A percentile compares a stretch with the other conserved stretches of the same genome.
phyloP scores from a whole-genome alignment of 768 basidiomycete genomes.

The Termitomyces sp. region DNA sequence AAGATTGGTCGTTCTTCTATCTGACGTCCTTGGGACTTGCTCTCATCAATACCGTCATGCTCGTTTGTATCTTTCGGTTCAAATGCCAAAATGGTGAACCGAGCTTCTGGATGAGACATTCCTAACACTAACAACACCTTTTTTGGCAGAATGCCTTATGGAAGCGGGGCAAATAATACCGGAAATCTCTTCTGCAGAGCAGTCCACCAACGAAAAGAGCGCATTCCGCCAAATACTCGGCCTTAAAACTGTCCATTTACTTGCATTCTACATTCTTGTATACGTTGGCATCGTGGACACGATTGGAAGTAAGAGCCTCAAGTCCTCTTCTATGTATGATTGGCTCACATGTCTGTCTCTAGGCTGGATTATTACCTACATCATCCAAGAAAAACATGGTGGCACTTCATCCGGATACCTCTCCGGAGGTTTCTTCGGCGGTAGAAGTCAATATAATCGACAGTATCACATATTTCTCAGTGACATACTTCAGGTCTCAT shows the following conservation, averaged over 20 bases:
- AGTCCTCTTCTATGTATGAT: background rate
- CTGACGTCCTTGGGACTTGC: constrained; percentile 64
- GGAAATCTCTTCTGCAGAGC: constrained; percentile 20
- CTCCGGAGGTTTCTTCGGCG: constrained; percentile 20
- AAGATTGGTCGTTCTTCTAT: constrained; percentile 75
- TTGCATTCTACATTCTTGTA: constrained; percentile 59
- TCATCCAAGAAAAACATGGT: constrained; percentile 29
- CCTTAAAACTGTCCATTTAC: constrained; percentile 48
- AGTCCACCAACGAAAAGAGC: constrained; percentile 6
- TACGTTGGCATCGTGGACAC: constrained; percentile 70
- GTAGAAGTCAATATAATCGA: constrained; percentile 2
- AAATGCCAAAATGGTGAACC: constrained; percentile 60
- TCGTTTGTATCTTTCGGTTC: constrained; percentile 57
- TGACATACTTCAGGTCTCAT: background rate
- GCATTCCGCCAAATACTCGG: constrained; percentile 44
- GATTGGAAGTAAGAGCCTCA: constrained; percentile 33
- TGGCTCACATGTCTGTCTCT: background rate
- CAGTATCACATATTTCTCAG: constrained; percentile 34
- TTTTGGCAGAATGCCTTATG: constrained; percentile 36
- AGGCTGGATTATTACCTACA: constrained; percentile 73
- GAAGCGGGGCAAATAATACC: constrained; percentile 40
- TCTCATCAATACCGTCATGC: constrained; percentile 41
- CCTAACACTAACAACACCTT: background rate
- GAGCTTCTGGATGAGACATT: no score
- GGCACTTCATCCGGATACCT: constrained; percentile 26